Conservation (phyloP, 2,329 filamentous ascomycete genomes). For the Trichoderma sp. region DNA sequence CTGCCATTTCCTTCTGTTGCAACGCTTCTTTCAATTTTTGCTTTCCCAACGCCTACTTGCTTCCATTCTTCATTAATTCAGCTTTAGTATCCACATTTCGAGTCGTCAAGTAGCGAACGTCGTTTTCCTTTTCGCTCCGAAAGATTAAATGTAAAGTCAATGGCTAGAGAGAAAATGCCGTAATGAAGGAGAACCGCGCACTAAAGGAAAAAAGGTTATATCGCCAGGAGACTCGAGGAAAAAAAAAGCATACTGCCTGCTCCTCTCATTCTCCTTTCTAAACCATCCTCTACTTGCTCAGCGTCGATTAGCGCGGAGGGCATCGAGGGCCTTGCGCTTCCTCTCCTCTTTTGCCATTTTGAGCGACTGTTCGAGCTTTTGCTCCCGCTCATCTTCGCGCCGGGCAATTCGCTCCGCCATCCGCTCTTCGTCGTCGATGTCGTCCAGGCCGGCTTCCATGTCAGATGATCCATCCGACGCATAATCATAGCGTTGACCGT, state of each 20-base stretch:
- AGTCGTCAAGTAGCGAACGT: not conserved
- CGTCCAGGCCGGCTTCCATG: conserved; percentile 76
- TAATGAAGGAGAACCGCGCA: not conserved
- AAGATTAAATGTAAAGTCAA: not conserved
- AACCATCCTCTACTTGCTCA: conserved; percentile 26
- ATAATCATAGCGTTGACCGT: conserved; percentile 57
- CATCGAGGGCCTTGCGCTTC: conserved; percentile 49
- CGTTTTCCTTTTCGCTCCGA: not conserved
- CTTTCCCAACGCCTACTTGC: not conserved
- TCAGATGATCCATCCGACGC: conserved; percentile 71
- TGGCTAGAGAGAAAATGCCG: not conserved
- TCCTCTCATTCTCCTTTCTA: not conserved
- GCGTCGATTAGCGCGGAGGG: conserved; percentile 40
- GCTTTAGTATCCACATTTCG: not conserved
- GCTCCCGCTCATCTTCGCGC: conserved; percentile 68
- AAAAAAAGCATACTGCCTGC: not conserved
- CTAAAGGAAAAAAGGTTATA: not conserved
- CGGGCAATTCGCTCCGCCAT: conserved; percentile 64
- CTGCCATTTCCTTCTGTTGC: conserved; percentile 9
- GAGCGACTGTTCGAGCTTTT: conserved; percentile 63
- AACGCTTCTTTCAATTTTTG: not conserved
- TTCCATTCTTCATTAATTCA: not conserved
- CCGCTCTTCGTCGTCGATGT: conserved; percentile 73
- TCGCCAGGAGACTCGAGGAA: not conserved
- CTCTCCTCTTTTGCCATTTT: conserved; percentile 66